Evolutionary conservation across 1,284 basidiomycete genomes (phyloP).

Genomic region (Tylopilus orsonianus): DNA sequence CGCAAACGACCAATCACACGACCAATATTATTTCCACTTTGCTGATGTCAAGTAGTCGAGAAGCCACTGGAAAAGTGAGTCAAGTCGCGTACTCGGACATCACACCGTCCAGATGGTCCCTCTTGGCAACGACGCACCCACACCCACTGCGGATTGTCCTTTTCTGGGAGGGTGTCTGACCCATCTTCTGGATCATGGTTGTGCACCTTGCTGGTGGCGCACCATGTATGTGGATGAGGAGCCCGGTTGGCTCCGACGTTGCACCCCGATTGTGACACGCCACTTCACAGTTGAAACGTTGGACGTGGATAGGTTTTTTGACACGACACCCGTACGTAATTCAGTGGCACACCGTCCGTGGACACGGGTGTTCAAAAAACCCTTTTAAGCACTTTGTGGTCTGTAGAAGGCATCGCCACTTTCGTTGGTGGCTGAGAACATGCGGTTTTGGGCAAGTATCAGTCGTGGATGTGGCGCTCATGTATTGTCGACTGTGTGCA

Average conservation of each 20-base stretch:
- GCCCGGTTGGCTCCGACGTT: neutral
- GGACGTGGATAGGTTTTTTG: constrained; percentile 10
- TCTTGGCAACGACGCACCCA: neutral
- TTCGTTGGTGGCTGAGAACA: constrained; percentile 22
- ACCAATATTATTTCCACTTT: neutral
- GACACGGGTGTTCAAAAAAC: constrained; percentile 5
- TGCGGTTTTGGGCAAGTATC: constrained; percentile 24
- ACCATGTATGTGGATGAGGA: constrained; percentile 11
- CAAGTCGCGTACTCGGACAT: constrained; percentile 6
- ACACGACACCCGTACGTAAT: constrained; percentile 21
- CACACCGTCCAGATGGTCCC: constrained; percentile 4
- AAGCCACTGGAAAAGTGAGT: neutral
- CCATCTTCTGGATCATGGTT: neutral
- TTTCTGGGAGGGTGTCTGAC: neutral
- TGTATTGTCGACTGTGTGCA: constrained; percentile 3
- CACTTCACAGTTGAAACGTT: neutral
- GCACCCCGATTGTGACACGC: constrained; percentile 10
- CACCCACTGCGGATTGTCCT: constrained; percentile 9
- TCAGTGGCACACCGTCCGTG: constrained; percentile 20
- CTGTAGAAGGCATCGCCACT: constrained; percentile 12
- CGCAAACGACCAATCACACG: neutral
- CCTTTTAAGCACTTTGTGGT: constrained; percentile 16
- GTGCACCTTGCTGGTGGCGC: constrained; percentile 16
- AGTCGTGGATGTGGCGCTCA: constrained; percentile 20
- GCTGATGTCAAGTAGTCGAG: neutral